Evolutionary conservation across 1,284 basidiomycete genomes (phyloP).

Genomic region (Mixia osmundae): DNA sequence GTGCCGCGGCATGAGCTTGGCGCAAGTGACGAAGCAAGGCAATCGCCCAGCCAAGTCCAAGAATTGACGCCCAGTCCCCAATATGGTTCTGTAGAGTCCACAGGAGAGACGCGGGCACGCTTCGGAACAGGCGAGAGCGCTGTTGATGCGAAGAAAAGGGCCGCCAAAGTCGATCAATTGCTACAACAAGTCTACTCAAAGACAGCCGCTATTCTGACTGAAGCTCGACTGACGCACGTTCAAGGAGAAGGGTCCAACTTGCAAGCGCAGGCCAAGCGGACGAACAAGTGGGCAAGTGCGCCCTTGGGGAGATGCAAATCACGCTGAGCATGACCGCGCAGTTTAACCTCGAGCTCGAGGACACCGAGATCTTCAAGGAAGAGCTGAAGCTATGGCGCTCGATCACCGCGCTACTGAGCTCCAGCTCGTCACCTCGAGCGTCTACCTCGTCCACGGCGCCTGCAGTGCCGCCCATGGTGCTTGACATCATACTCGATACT

Average conservation of each 20-base stretch:
- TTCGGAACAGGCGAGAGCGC: too few relatives aligned
- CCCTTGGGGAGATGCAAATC: background rate
- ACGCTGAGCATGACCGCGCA: slow-evolving; percentile 8
- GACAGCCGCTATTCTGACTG: slow-evolving; percentile 19
- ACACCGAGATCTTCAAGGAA: slow-evolving; percentile 19
- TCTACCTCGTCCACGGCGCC: background rate
- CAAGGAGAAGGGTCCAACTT: background rate
- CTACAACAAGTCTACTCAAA: slow-evolving; percentile 22
- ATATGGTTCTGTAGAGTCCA: too few relatives aligned
- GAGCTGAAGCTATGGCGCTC: slow-evolving; percentile 21
- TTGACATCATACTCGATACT: slow-evolving; percentile 22
- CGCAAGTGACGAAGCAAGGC: too few relatives aligned
- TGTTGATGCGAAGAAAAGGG: too few relatives aligned
- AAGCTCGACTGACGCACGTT: slow-evolving; percentile 17
- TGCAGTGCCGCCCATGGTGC: slow-evolving; percentile 18
- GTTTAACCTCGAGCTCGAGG: slow-evolving; percentile 23
- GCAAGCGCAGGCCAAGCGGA: background rate
- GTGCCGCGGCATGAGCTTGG: too few relatives aligned
- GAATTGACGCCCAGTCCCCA: too few relatives aligned
- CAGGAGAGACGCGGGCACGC: too few relatives aligned
- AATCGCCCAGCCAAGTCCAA: too few relatives aligned
- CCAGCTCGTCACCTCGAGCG: background rate
- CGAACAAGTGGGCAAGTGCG: slow-evolving; percentile 8
- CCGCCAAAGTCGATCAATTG: slow-evolving; percentile 1
- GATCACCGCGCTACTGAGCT: slow-evolving; percentile 13